Percentiles rank a stretch among this genome's conserved stretches.
These are phyloP conservation scores for Zizania latifolia DNA, from an alignment of 176 grass and related monocot genomes.

Conservation along the genomic window DNA sequence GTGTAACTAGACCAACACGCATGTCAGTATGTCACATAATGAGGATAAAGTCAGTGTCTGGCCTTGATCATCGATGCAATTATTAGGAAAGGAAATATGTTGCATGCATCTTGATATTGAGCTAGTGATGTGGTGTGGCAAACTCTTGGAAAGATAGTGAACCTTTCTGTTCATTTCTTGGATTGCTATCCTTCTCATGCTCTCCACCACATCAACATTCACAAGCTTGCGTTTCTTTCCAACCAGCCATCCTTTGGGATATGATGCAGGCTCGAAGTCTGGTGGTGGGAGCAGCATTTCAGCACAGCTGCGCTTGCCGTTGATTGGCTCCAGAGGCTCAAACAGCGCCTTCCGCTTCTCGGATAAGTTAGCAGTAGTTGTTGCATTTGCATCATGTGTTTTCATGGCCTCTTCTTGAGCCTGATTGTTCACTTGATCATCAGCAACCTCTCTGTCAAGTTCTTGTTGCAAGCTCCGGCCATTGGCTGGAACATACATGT, in stretches of 20 bases:
- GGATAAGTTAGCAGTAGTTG: conserved; percentile 34
- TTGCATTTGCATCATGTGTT: conserved; percentile 20
- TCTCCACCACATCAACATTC: conserved; percentile 98
- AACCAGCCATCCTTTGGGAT: conserved; percentile 90
- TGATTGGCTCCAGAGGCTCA: conserved; percentile 67
- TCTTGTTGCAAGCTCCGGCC: conserved; percentile 57
- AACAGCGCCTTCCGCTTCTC: conserved; percentile 84
- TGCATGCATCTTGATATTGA: neutral
- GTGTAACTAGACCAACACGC: neutral
- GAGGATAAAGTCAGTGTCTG: neutral
- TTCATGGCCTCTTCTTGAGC: conserved; percentile 30
- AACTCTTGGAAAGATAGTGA: conserved; percentile 25
- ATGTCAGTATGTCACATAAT: too few relatives aligned
- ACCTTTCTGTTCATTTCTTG: conserved; percentile 99
- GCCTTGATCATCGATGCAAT: neutral
- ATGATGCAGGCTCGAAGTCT: conserved; percentile 68
- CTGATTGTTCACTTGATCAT: conserved; percentile 5
- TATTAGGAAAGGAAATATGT: conserved; percentile 14
- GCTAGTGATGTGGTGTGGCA: conserved; percentile 2
- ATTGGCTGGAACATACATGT: conserved; percentile 48
- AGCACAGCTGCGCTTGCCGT: conserved; percentile 29
- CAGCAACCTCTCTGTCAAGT: conserved; percentile 18
- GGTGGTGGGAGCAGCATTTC: conserved; percentile 92
- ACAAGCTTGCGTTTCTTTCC: conserved; percentile 98
- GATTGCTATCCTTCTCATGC: conserved; percentile 86